Evolutionary conservation across 306 rosid genomes (phyloP), one percentile per base, ranked within the genome.

Genomic region (Herpetospermum pedunculosum): DNA sequence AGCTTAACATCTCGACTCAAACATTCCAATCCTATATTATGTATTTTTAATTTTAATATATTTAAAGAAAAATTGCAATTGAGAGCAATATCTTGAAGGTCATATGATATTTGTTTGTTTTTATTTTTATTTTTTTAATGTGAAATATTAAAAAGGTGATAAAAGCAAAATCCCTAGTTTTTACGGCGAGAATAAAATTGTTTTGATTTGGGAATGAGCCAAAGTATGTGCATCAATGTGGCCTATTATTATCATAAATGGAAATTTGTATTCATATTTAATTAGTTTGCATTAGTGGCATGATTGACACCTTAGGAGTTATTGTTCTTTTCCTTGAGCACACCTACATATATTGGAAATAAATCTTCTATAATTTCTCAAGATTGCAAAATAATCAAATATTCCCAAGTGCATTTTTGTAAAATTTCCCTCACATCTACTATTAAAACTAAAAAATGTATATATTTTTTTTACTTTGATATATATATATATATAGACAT

Each of bases 191-290:
- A 77, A 83, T 72, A 78, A 80, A 62, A 67, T 74, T 80, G 81
- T 72, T 72, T 35, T 81, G 76, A 85, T 81, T 68, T 77, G 84
- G 84, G 83, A 75, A 85, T 87, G 83, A 80, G 86, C 77, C 86
- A 76, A 80, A 80, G 77, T 73, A 81, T 84, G 82, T 76, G 71
- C 83, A 76, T 70, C 77, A 64, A 80, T 78, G 79, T 84, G 86
- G 77, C 76, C 76, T 70, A 70, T 54, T 77, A 59, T 62, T 77
- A 59, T 46, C 75, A 80, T 79, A 75, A 76, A 50, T 29, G 79
- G 81, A 64, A 85, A 74, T 60, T 67, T 78, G 75, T 40, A 53
- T 79, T 83, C 83, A 63, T 76, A 40, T 80, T 85, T 70, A 70
- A 46, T 44, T 25, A 18, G 8, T 70, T 70, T 70, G 54, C 54